Percentiles rank a stretch among this genome's conserved stretches.
phyloP scores from a whole-genome alignment of 805 yeast genomes.

The Ogataea trehalophila region DNA sequence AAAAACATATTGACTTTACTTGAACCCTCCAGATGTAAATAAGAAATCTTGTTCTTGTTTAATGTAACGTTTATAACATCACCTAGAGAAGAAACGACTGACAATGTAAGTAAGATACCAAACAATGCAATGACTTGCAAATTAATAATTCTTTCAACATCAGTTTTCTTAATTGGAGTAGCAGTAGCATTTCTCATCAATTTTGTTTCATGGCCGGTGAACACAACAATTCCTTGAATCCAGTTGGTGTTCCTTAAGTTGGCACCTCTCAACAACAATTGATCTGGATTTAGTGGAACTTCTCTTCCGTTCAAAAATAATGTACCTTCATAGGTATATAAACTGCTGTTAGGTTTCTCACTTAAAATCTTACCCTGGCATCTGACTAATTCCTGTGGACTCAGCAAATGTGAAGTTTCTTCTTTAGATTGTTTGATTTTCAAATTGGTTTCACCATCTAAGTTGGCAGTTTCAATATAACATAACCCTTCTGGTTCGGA shows the following conservation, averaged over 20 bases:
- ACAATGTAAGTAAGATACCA: constrained; percentile 65
- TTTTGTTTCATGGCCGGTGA: constrained; percentile 98
- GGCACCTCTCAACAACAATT: constrained; percentile 90
- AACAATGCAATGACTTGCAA: constrained; percentile 87
- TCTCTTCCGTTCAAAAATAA: constrained; percentile 50
- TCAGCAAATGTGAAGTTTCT: constrained; percentile 71
- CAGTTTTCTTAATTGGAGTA: constrained; percentile 94
- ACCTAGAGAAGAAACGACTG: constrained; percentile 82
- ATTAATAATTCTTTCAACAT: constrained; percentile 93
- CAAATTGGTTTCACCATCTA: constrained; percentile 96
- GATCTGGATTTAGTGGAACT: constrained; percentile 84
- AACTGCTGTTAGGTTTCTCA: constrained; percentile 90
- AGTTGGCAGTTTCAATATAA: constrained; percentile 93
- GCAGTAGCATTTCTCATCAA: constrained; percentile 98
- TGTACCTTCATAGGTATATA: constrained; percentile 94
- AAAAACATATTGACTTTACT: constrained; percentile 71
- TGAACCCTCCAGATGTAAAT: constrained; percentile 64
- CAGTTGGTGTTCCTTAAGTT: constrained; percentile 90
- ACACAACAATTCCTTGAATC: constrained; percentile 90
- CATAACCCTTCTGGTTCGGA: constrained; percentile 99
- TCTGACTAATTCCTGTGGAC: constrained; percentile 52
- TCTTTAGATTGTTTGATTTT: constrained; percentile 85
- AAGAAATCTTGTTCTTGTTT: constrained; percentile 49
- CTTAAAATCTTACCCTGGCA: constrained; percentile 62
- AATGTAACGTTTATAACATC: constrained; percentile 69